phyloP scores from a whole-genome alignment of 495 filamentous ascomycete species.

The Daldinia concentrica region DNA sequence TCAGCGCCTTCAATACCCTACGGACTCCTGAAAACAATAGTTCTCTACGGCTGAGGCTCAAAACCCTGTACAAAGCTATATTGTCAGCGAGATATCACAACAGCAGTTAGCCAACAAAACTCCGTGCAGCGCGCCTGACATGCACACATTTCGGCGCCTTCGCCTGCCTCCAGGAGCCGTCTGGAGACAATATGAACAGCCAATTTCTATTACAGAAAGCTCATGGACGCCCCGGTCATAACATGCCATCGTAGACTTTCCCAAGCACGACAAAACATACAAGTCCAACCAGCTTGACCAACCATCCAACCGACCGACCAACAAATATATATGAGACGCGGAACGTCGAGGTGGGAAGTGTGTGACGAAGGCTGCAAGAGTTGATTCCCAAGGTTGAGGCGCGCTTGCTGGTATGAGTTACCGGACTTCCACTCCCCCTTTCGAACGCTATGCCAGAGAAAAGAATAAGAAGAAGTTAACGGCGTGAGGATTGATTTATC shows the following conservation, averaged over 20 bases:
- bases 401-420: constrained; percentile 14
- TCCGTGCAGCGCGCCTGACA: constrained; percentile 23
- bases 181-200: constrained; percentile 23
- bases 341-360: constrained; percentile 18
- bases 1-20: constrained; percentile 8
- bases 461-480: constrained; percentile 27
- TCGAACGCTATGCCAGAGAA: constrained; percentile 37
- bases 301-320: constrained; percentile 21
- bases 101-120: constrained; percentile 29
- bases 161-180: constrained; percentile 27
- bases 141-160: constrained; percentile 9
- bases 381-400: constrained; percentile 18
- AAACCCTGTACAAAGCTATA: constrained; percentile 34
- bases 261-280: constrained; percentile 35
- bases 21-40: constrained; percentile 11
- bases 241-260: constrained; percentile 34
- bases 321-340: constrained; percentile 20
- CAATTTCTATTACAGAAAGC: constrained; percentile 41
- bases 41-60: constrained; percentile 10
- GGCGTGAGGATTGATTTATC: constrained; percentile 33
- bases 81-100: constrained; percentile 34
- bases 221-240: constrained; percentile 39
- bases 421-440: constrained; percentile 27
- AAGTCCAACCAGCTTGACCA: constrained; percentile 32
- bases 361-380: neutral